Conservation (phyloP, 768 basidiomycete species). For the Holtermannia corniformis region DNA sequence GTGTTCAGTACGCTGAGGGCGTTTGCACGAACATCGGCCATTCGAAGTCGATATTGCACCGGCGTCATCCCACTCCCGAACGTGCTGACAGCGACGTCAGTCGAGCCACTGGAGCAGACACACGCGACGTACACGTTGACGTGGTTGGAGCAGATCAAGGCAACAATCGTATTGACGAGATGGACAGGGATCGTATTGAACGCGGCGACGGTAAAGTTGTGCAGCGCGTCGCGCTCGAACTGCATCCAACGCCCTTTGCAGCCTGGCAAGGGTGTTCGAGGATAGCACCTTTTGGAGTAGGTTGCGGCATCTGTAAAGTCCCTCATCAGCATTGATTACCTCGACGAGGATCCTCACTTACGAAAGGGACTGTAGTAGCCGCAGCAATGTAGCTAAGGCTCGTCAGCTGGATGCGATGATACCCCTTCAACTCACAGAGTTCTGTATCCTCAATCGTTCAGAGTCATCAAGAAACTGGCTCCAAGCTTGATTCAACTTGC, state of each 20-base stretch:
- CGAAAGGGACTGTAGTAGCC: conserved; percentile 55
- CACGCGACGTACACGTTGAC: conserved; percentile 40
- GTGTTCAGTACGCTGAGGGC: conserved; percentile 18
- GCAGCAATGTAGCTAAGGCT: too few species aligned
- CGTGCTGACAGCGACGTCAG: conserved; percentile 35
- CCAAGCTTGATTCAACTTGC: conserved; percentile 62
- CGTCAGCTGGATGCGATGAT: too few species aligned
- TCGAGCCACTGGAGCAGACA: background rate
- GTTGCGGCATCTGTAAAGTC: conserved; percentile 48
- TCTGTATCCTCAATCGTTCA: conserved; percentile 54
- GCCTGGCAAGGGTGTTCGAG: conserved; percentile 55
- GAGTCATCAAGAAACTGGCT: conserved; percentile 52
- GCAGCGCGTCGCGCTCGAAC: conserved; percentile 50
- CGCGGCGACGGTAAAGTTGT: conserved; percentile 47
- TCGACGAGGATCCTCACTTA: conserved; percentile 14
- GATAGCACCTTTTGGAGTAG: conserved; percentile 54
- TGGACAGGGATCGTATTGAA: conserved; percentile 57
- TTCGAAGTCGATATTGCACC: conserved; percentile 51
- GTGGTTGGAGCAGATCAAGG: conserved; percentile 61
- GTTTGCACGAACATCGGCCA: conserved; percentile 29
- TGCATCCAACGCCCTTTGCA: conserved; percentile 55
- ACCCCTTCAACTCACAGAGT: conserved; percentile 43
- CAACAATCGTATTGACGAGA: conserved; percentile 52
- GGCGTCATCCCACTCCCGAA: conserved; percentile 63
- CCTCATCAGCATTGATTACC: background rate